A percentile compares a stretch with the other conserved stretches of the same genome.
phyloP scores from a whole-genome alignment of 352 stramenopile genomes.

The Phytopythium ostracodes region DNA sequence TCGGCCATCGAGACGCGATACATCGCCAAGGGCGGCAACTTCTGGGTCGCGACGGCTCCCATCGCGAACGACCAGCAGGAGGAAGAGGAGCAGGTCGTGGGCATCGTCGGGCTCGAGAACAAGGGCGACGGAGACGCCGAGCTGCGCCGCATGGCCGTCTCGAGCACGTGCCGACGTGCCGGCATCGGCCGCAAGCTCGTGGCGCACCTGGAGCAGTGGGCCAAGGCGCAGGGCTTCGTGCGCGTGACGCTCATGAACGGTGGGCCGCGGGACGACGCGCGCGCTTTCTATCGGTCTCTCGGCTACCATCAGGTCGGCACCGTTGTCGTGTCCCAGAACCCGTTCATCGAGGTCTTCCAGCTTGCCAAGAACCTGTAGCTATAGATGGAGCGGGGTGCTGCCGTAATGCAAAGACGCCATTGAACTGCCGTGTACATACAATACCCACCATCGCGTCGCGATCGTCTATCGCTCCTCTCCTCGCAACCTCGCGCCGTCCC shows the following conservation, averaged over 20 bases:
- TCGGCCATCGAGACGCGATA: conserved; percentile 23
- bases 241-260: conserved; percentile 32
- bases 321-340: conserved; percentile 25
- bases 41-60: conserved; percentile 29
- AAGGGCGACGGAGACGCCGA: conserved; percentile 28
- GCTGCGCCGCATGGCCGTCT: conserved; percentile 43
- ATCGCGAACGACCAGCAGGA: background rate
- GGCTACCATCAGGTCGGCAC: conserved; percentile 23
- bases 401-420: background rate
- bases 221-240: conserved; percentile 22
- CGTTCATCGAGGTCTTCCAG: conserved; percentile 26
- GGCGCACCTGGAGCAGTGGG: conserved; percentile 35
- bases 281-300: conserved; percentile 31
- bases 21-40: conserved; percentile 32
- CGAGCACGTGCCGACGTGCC: conserved; percentile 24
- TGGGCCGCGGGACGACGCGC: conserved; percentile 25
- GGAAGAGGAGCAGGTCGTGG: conserved; percentile 22
- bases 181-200: conserved; percentile 37
- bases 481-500: too few species aligned
- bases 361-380: conserved; percentile 29
- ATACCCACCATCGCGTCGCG: background rate
- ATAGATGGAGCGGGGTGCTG: background rate
- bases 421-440: too few species aligned
- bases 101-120: conserved; percentile 36
- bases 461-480: background rate